Percentiles rank a stretch among this genome's conserved stretches.
Conservation (phyloP, 2,329 filamentous ascomycete genomes). For the Diplodia scrobiculata region DNA sequence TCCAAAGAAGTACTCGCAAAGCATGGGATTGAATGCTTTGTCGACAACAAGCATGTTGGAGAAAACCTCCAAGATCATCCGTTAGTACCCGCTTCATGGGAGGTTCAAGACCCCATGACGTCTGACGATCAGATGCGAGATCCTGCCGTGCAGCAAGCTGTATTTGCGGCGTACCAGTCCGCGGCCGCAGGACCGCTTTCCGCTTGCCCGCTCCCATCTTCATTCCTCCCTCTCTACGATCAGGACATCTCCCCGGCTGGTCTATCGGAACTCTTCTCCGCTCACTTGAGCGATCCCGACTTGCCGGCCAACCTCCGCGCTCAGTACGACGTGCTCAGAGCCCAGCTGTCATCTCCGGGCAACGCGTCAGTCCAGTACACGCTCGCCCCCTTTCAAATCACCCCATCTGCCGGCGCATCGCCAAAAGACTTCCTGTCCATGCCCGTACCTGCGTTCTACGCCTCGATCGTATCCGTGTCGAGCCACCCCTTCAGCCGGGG, state of each 20-base stretch:
- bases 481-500: conserved; percentile 43
- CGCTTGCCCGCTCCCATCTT: conserved; percentile 34
- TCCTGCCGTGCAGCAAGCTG: conserved; percentile 31
- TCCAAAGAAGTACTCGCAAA: conserved; percentile 24
- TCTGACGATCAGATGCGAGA: conserved; percentile 37
- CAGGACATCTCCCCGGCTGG: conserved; percentile 31
- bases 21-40: conserved; percentile 27
- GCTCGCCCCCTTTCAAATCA: conserved; percentile 29
- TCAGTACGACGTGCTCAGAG: conserved; percentile 26
- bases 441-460: conserved; percentile 30
- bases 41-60: conserved; percentile 32
- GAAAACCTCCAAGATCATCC: conserved; percentile 30
- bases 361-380: conserved; percentile 20
- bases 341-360: conserved; percentile 10
- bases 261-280: not conserved
- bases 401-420: not conserved
- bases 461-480: conserved; percentile 30
- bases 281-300: not conserved
- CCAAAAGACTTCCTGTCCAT: conserved; percentile 1
- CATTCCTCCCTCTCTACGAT: conserved; percentile 34
- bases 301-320: not conserved
- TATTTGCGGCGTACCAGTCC: conserved; percentile 33
- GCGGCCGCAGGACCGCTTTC: conserved; percentile 35
- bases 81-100: conserved; percentile 25
- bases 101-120: conserved; percentile 30